phyloP scores from a whole-genome alignment of 768 basidiomycete species.

The Tephrocybe sp. region DNA sequence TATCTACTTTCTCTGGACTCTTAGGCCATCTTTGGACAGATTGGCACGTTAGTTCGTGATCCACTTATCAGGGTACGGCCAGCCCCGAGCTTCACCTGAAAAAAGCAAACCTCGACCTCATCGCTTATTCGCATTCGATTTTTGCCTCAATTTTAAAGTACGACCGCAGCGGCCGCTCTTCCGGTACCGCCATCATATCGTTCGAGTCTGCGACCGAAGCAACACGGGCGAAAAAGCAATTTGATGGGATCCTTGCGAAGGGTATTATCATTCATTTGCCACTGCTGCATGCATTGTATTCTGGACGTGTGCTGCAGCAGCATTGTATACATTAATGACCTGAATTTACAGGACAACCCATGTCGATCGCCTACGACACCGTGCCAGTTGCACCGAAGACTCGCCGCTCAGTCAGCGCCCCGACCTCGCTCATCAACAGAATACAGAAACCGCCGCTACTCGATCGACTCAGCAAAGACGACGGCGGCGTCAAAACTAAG shows the following conservation, averaged over 20 bases:
- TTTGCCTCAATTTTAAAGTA: constrained; percentile 61
- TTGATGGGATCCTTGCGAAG: constrained; percentile 85
- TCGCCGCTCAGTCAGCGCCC: constrained; percentile 49
- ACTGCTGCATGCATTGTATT: background rate
- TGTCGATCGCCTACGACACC: constrained; percentile 65
- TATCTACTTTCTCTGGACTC: constrained; percentile 3
- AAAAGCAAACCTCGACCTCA: constrained; percentile 50
- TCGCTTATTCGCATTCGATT: constrained; percentile 35
- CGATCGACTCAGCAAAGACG: constrained; percentile 57
- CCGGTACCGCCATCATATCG: constrained; percentile 74
- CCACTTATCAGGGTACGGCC: constrained; percentile 93
- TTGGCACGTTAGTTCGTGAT: constrained; percentile 90
- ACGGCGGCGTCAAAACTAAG: constrained; percentile 32
- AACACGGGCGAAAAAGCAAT: constrained; percentile 77
- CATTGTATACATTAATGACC: constrained; percentile 1
- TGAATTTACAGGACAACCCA: constrained; percentile 62
- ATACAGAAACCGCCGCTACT: constrained; percentile 73
- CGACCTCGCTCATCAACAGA: constrained; percentile 66
- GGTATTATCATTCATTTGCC: constrained; percentile 46
- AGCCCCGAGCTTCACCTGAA: constrained; percentile 63
- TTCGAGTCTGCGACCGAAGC: constrained; percentile 82
- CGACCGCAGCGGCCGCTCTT: constrained; percentile 92
- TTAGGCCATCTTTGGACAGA: constrained; percentile 87
- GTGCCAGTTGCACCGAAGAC: constrained; percentile 43
- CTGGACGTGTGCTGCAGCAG: background rate